Evolutionary conservation across 805 yeast species (phyloP).

Genomic region (Tetrapisispora nanseiensis): DNA sequence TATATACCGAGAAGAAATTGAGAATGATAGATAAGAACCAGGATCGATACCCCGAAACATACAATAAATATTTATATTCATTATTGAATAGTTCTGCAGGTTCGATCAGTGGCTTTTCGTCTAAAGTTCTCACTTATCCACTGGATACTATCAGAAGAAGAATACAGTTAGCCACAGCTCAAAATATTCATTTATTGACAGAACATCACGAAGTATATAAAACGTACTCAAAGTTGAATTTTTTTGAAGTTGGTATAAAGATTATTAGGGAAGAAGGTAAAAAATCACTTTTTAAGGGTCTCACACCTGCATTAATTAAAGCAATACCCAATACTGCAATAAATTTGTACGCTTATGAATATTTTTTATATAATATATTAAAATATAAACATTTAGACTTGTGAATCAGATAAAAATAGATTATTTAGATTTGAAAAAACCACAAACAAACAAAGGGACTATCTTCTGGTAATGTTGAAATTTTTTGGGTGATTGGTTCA

Average conservation of each 20-base stretch:
- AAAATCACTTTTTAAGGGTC: conserved; percentile 61
- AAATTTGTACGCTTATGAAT: conserved; percentile 51
- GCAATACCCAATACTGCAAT: conserved; percentile 68
- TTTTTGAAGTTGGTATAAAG: conserved; percentile 25
- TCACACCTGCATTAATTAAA: conserved; percentile 55
- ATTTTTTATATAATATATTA: background rate
- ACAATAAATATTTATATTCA: background rate
- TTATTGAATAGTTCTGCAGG: conserved; percentile 51
- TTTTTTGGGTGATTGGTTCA: too few species aligned
- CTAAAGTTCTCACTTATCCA: conserved; percentile 75
- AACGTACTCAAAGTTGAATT: conserved; percentile 5
- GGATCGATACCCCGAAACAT: background rate
- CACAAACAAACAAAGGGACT: too few species aligned
- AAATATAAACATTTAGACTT: background rate
- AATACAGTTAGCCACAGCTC: conserved; percentile 41
- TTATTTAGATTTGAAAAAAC: too few species aligned
- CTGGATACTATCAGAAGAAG: conserved; percentile 75
- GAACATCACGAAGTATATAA: conserved; percentile 9
- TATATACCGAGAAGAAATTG: conserved; percentile 29
- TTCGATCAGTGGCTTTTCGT: conserved; percentile 60
- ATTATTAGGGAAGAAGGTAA: conserved; percentile 49
- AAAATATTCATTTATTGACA: conserved; percentile 11
- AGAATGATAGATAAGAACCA: background rate
- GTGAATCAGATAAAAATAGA: too few species aligned
- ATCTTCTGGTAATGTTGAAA: too few species aligned